Conservation (phyloP, 208 protist species). For the Trichomonas gallinae region DNA sequence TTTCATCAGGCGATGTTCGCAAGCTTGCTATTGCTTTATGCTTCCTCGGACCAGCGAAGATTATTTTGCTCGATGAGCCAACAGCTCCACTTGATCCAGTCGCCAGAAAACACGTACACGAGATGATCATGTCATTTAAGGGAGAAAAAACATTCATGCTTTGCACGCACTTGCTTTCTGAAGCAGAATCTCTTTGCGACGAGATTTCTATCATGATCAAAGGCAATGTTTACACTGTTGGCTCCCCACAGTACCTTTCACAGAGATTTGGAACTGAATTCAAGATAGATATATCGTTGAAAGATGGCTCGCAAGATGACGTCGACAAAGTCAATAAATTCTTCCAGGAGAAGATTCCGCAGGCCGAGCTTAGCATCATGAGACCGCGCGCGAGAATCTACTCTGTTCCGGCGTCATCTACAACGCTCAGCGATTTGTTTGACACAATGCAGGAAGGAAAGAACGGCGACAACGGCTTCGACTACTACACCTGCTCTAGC, state of each 20-base stretch:
- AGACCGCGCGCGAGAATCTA: background rate
- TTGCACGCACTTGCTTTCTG: background rate
- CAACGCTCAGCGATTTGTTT: background rate
- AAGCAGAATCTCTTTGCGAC: background rate
- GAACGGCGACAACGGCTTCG: background rate
- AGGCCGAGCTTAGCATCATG: background rate
- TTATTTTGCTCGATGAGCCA: conserved; percentile 7
- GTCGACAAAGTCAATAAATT: background rate
- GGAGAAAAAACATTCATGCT: background rate
- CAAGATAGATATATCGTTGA: background rate
- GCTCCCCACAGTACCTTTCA: background rate
- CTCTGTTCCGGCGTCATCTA: background rate
- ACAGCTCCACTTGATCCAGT: background rate
- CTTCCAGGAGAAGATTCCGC: background rate
- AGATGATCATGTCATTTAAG: background rate
- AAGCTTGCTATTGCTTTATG: background rate
- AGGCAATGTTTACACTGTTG: background rate
- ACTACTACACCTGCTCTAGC: background rate
- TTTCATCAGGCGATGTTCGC: background rate
- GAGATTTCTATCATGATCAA: background rate
- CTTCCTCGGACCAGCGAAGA: background rate
- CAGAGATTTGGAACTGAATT: background rate
- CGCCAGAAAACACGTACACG: background rate
- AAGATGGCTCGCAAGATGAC: background rate
- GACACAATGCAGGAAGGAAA: background rate